Base-by-base conservation (phyloP, 2,329 filamentous ascomycete species). In the Paraphaeosphaeria sporulosa region DNA sequence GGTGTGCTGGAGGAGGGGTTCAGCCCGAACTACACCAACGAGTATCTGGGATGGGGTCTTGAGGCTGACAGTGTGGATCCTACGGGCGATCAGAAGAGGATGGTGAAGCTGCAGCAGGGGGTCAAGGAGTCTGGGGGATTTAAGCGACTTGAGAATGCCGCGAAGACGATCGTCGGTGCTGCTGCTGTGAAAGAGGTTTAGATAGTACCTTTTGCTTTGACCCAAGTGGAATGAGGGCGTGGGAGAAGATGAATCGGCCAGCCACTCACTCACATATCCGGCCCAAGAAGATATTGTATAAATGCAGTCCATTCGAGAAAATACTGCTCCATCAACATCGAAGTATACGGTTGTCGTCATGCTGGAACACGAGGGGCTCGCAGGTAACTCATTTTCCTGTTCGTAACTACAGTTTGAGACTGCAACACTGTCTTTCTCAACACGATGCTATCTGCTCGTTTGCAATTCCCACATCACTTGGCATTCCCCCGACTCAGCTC, bases 11-110 rank as follows among this genome's bases (percentile, higher is more conserved):
- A 32, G 2, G 46, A 48, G 13, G 19, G 46, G 6, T 48, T 48
- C 46, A 32, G 9, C 6, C 46, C 46, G 8, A 48, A 48, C 46
- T 48, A 48, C 12, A 48, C 46, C 9, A 48, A 48, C n/a, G 46
- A 48, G 25, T 48, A 48, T n/a, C n/a, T 48, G 15, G 13, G 15
- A 8, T 48, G 46, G 46, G 46, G 46, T n/a, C 46, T 48, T 32
- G 46, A 30, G 17, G 13, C 13, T 25, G 46, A 48, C 3, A 23
- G 19, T 12, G 25, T 9, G 12, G 46, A 48, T 32, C 46, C 46
- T 1, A 48, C 46, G 9, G 46, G 46, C 6, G 46, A 48, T 17
- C 46, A 48, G 46, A 48, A 48, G 23, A 30, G 46, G 13, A 48
- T 48, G 46, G 46, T 48, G 2, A 9, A n/a, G 17, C 46, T 48